phyloP scores from a whole-genome alignment of 1,284 basidiomycete genomes.

The Cutaneotrichosporon cavernicola region DNA sequence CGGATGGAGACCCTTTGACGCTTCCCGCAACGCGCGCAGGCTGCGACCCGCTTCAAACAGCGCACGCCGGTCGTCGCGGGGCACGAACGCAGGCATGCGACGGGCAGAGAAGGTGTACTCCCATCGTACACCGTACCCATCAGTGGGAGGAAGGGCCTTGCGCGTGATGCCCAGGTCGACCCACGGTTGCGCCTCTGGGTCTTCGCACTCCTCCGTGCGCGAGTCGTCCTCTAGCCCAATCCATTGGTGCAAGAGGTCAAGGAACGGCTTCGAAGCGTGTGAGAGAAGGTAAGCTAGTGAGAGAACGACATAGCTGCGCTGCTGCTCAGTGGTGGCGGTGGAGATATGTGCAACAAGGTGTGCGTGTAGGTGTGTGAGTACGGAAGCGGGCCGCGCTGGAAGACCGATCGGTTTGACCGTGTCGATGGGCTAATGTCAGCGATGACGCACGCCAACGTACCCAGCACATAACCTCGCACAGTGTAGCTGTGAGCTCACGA shows the following conservation, averaged over 20 bases:
- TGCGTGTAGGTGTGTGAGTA: slow-evolving; percentile 42
- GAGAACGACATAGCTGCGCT: slow-evolving; percentile 21
- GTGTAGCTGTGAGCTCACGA: slow-evolving; percentile 23
- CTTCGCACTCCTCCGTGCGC: slow-evolving; percentile 29
- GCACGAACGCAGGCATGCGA: slow-evolving; percentile 46
- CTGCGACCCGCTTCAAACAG: slow-evolving; percentile 48
- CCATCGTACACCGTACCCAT: slow-evolving; percentile 24
- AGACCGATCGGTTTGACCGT: slow-evolving; percentile 28
- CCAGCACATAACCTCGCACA: slow-evolving; percentile 42
- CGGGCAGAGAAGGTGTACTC: slow-evolving; percentile 38
- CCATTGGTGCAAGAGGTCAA: slow-evolving; percentile 45
- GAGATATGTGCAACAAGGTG: slow-evolving; percentile 35
- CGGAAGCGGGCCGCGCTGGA: slow-evolving; percentile 36
- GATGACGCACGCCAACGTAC: slow-evolving; percentile 23
- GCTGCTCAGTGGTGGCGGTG: slow-evolving; percentile 24
- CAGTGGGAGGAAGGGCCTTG: background rate
- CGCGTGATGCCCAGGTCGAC: slow-evolving; percentile 46
- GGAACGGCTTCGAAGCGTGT: slow-evolving; percentile 33
- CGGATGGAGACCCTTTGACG: slow-evolving; percentile 39
- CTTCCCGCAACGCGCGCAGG: slow-evolving; percentile 42
- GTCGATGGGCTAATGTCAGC: slow-evolving; percentile 27
- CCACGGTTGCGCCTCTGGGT: slow-evolving; percentile 43
- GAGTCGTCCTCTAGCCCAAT: slow-evolving; percentile 35
- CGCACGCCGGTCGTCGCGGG: slow-evolving; percentile 32
- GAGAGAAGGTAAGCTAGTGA: slow-evolving; percentile 42